Conservation (phyloP, 805 yeast genomes). For the Starmerella apis region DNA sequence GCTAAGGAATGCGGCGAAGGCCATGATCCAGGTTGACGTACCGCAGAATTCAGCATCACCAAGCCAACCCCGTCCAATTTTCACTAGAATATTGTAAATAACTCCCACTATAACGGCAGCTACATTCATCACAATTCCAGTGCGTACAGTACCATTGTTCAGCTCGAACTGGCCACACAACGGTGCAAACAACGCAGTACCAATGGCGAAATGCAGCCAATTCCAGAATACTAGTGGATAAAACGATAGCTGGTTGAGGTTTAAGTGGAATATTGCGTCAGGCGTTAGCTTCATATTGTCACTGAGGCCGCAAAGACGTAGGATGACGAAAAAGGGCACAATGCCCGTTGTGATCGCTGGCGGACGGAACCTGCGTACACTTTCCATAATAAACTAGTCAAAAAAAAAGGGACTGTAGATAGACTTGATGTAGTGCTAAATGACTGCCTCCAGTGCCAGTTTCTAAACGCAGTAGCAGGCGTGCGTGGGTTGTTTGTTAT, state of each 20-base stretch:
- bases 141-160: constrained; percentile 70
- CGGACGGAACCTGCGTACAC: constrained; percentile 26
- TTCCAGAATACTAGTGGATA: constrained; percentile 64
- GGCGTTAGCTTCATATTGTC: constrained; percentile 46
- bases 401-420: too few species aligned
- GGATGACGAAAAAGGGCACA: constrained; percentile 41
- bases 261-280: constrained; percentile 40
- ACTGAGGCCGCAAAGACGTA: constrained; percentile 34
- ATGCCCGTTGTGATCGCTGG: constrained; percentile 60
- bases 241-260: constrained; percentile 49
- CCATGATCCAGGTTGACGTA: constrained; percentile 25
- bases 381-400: background rate
- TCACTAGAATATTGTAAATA: constrained; percentile 37
- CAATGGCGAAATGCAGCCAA: constrained; percentile 50
- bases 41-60: constrained; percentile 15
- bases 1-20: constrained; percentile 25
- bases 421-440: too few species aligned
- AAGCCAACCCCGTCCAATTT: constrained; percentile 9
- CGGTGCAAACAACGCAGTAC: constrained; percentile 46
- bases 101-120: constrained; percentile 61
- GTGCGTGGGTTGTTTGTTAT: background rate
- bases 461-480: background rate
- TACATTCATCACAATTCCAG: constrained; percentile 68
- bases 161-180: constrained; percentile 59
- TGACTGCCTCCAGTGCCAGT: background rate